phyloP scores from a whole-genome alignment of 371 early-diverging fungal species.

The Blakeslea trispora region DNA sequence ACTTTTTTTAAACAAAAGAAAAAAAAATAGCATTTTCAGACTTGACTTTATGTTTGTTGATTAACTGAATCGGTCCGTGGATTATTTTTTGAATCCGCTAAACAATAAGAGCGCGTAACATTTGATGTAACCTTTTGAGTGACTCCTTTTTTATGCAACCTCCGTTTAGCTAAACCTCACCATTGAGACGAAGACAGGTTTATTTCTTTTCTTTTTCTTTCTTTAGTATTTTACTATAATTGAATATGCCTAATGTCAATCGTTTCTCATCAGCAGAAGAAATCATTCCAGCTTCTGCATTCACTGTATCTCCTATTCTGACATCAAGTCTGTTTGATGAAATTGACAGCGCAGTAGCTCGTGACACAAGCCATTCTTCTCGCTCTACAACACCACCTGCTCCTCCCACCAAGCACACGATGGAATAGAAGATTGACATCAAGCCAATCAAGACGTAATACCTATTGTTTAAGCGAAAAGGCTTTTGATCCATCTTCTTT shows the following conservation, averaged over 20 bases:
- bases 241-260: not conserved
- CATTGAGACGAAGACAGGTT: too few relatives aligned
- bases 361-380: not conserved
- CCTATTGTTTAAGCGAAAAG: conserved; percentile 6
- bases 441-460: too few relatives aligned
- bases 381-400: not conserved
- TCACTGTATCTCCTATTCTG: not conserved
- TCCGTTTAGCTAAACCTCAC: too few relatives aligned
- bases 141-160: too few relatives aligned
- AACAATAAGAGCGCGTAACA: too few relatives aligned
- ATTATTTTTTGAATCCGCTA: too few relatives aligned
- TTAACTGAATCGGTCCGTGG: too few relatives aligned
- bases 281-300: not conserved
- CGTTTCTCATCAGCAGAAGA: not conserved
- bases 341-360: too few relatives aligned
- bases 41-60: too few relatives aligned
- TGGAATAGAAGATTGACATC: not conserved
- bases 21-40: too few relatives aligned
- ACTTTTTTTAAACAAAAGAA: too few relatives aligned
- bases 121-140: too few relatives aligned
- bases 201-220: not conserved
- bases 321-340: not conserved
- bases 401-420: not conserved
- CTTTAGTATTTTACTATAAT: not conserved
- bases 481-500: conserved; percentile 7